phyloP scores from a whole-genome alignment of 164 flowering plant species.

The Tinospora cordifolia region DNA sequence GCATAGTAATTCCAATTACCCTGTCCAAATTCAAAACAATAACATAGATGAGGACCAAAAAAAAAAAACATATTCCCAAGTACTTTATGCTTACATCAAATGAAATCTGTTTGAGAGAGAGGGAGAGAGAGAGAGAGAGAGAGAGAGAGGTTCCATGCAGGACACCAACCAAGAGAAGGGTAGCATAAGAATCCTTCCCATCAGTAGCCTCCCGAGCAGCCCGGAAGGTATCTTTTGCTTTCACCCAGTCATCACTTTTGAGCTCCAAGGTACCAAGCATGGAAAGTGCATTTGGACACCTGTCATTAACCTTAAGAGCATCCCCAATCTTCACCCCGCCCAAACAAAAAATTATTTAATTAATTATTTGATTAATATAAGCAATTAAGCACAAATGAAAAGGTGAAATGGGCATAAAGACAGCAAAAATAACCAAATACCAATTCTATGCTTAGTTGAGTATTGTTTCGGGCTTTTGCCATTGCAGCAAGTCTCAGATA shows the following conservation, averaged over 20 bases:
- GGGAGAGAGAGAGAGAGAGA: neutral
- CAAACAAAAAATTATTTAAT: too few relatives aligned
- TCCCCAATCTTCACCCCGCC: conserved; percentile 48
- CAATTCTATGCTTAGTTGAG: conserved; percentile 79
- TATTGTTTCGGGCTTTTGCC: conserved; percentile 81
- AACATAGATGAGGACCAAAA: neutral
- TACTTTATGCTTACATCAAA: neutral
- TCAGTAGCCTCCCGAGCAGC: conserved; percentile 81
- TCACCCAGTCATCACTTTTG: conserved; percentile 96
- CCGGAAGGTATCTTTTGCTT: conserved; percentile 91
- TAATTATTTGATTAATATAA: too few relatives aligned
- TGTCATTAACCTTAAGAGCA: conserved; percentile 80
- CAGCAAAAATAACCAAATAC: conserved; percentile 26
- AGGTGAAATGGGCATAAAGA: neutral
- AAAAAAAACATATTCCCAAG: neutral
- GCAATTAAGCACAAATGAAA: neutral
- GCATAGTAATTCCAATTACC: conserved; percentile 99
- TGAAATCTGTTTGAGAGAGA: neutral
- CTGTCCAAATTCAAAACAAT: conserved; percentile 32
- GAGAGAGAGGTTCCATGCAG: neutral
- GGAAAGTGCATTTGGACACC: conserved; percentile 75
- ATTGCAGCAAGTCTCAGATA: conserved; percentile 91
- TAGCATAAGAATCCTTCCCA: conserved; percentile 87
- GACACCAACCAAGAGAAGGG: conserved; percentile 69
- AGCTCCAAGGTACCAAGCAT: conserved; percentile 94